Base-by-base conservation (phyloP, 805 yeast species). In the Teunomyces aglyptinius region DNA sequence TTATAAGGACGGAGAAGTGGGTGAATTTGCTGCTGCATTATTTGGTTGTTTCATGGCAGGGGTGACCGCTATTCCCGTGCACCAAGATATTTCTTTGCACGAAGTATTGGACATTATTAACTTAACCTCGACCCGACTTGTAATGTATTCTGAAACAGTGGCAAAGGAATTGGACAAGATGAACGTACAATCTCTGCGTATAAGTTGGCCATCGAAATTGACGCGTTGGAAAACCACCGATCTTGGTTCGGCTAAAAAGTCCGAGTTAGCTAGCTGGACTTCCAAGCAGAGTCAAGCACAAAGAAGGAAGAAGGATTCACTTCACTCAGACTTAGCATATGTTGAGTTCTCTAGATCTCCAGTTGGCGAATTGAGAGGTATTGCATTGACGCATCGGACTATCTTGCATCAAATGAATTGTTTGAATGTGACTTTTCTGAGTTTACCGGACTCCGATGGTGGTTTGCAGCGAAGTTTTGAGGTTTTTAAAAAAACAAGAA, bases 41-140 rank as follows among this genome's bases (percentile, higher is more conserved):
- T 78, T 89, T 62, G 99, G 97, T 5, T 91, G 97, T 60, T 88
- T 92, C 54, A 71, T 92, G 47, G 96, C 97, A 1, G 96, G 96
- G 2, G 86, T 89, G 39, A 91, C 94, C 2, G 98, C 98, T 0
- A 92, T 94, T 4, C 99, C 99, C 0, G 82, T 94, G 35, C 87
- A 87, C 45, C 83, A 89, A 48, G 86, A 83, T 45, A 77, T 82
- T 22, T 84, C 85, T 27, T 67, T 83, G 22, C 71, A 72, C 35
- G 96, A 90, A 52, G 81, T 90, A 49, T 75, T 81, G 11, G 83
- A 81, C 49, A 85, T 91, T 28, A 80, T 91, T 64, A 78, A 77
- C 38, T 73, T 78, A 27, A 87, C 97, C 0, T 87, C 84, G 48
- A 78, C 95, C 1, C 89, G 85, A 60, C 71, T 88, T 44, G 84